Evolutionary conservation across 73 alveolate species (phyloP), one percentile per base, ranked within the genome.

Genomic region (Paramecium biaurelia): DNA sequence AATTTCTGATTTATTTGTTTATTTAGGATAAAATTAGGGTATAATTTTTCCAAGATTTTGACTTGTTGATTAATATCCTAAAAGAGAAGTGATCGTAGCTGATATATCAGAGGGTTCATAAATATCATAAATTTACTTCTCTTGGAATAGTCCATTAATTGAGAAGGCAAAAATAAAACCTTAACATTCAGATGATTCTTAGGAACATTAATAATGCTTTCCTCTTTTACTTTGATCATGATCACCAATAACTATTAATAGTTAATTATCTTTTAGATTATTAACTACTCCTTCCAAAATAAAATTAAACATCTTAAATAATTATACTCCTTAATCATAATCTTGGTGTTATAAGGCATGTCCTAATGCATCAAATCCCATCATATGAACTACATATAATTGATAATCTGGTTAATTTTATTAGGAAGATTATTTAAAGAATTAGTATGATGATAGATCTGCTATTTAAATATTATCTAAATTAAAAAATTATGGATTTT

Each of bases 211-310:
- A 45, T 79, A 79, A 45, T 79, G 90, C 21, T 79, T 79, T 41
- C 90, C 90, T 79, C 74, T 79, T 12, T 79, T 41, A 43, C 90
- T 79, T 79, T 79, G 15, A 79, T 79, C 90, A 79, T 79, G 90
- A 79, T 79, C 90, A 18, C 90, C 90, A 45, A 79, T 45, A 2
- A 79, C 45, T 12, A 79, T 42, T 14, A 45, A 38, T 12, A 79
- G 26, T 41, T 79, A 12, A 42, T 38, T 23, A 1, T 43, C 23
- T 79, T 47, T 45, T 5, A 79, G 45, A 21, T 24, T 38, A 30
- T 38, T 41, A 10, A 47, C 32, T 1, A 79, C 56, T 11, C 74
- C 70, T 24, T 79, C 74, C 14, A 79, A 11, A 20, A 42, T 41
- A 24, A 30, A 7, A 45, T 79, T 79, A 42, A 14, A 79, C 28